Base-by-base conservation (phyloP, 345 rosid genomes). In the Moringa oleifera region DNA sequence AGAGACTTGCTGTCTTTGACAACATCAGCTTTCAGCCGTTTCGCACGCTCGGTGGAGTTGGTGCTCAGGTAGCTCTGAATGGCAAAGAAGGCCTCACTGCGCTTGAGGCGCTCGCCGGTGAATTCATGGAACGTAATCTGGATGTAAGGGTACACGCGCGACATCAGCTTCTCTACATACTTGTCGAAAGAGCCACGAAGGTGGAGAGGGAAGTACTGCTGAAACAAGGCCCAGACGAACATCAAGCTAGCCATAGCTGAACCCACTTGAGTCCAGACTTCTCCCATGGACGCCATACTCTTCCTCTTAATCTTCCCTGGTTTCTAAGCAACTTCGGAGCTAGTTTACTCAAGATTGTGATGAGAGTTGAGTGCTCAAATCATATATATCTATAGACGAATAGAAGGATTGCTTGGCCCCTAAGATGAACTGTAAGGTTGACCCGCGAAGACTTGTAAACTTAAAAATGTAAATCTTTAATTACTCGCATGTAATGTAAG, bases 11-110 rank as follows among this genome's bases (percentile, higher is more conserved):
- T 80, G 70, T 73, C 68, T 70, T 59, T 71, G 8, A 71, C 58
- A 7, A 68, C 59, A 50, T 76, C 84, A 4, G 89, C 92, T 61
- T 71, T 80, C 36, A 81, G 82, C 46, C 72, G 75, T 63, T 68
- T 80, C 0, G 89, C 92, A 25, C 64, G 73, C 18, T 66, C 62
- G 0, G 82, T 75, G 1, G 85, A 74, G 61, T 56, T 78, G 22
- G 69, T 56, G 36, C 78, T 73, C 28, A 86, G 81, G 74, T 79
- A 86, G 60, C 68, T 83, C 65, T 83, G 78, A 23, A 86, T 80
- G 0, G 81, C 75, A 0, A 78, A 55, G 60, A 64, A 86, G 23
- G 77, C 81, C 16, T 81, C 85, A 36, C 80, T 76, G 25, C 80
- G 65, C 77, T 53, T 81, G 62, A 65, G 61, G 19, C 80, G 73